A percentile compares a stretch with the other conserved stretches of the same genome.
Evolutionary conservation across 148 eudicot genomes (phyloP).

Genomic region (Spergularia bocconei): DNA sequence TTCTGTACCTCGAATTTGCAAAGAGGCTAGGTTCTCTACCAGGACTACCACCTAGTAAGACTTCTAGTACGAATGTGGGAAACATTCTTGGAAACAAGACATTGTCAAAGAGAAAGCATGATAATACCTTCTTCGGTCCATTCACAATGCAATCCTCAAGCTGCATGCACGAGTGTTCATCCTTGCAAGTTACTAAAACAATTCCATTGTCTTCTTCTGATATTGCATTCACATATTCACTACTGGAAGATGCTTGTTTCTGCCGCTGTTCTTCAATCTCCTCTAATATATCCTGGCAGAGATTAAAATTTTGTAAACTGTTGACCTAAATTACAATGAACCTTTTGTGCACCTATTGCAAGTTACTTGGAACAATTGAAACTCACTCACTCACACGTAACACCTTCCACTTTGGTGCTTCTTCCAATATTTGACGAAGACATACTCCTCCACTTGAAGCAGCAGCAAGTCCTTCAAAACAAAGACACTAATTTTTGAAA

Average conservation of each 20-base stretch:
- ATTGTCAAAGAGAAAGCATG: not conserved
- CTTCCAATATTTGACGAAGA: conserved; percentile 85
- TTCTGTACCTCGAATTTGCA: too few relatives aligned
- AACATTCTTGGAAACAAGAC: not conserved
- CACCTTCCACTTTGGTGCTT: conserved; percentile 98
- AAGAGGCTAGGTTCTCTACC: not conserved
- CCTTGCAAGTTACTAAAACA: conserved; percentile 90
- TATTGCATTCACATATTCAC: conserved; percentile 33
- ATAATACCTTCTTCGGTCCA: conserved; percentile 70
- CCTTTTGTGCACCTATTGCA: not conserved
- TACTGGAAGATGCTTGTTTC: conserved; percentile 43
- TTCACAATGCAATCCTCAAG: conserved; percentile 87
- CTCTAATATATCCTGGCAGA: conserved; percentile 71
- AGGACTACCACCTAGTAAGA: conserved; percentile 4
- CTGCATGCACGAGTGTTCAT: conserved; percentile 93
- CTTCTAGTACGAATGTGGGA: not conserved
- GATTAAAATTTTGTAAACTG: conserved; percentile 15
- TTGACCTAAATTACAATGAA: not conserved
- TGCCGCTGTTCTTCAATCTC: conserved; percentile 81
- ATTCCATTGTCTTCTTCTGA: conserved; percentile 58
- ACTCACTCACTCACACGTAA: conserved; percentile 98
- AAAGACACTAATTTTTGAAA: conserved; percentile 15
- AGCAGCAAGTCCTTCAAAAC: conserved; percentile 31
- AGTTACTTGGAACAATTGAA: conserved; percentile 22
- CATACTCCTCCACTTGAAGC: conserved; percentile 41